Evolutionary conservation across 768 basidiomycete species (phyloP), one percentile per base, ranked within the genome.

Genomic region (Termitomyces sp.): DNA sequence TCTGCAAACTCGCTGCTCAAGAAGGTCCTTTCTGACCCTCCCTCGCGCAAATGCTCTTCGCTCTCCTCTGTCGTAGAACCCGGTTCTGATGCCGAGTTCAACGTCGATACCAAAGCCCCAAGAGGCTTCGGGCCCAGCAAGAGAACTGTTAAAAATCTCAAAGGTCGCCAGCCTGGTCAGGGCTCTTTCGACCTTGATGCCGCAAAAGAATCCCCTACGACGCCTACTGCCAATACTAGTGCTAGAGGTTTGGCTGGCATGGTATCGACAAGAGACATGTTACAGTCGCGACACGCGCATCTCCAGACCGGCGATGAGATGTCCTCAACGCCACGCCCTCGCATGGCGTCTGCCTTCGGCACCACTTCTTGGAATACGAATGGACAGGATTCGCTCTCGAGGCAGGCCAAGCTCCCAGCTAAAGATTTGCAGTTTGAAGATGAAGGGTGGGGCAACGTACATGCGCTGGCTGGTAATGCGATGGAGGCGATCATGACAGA

Each of bases 131-230:
- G 62, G n/a, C 18, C 62, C 18, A 35, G 59, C 9, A 73, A 73
- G 62, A 73, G 69, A 61, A 55, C 57, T 49, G 63, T 54, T 41
- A 73, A 74, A 53, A 54, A 32, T 10, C n/a, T 28, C 28, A 71
- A 72, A 52, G 70, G 69, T 38, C 70, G 69, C 6, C 71, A 66
- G 49, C 57, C 59, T 38, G 49, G 53, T 14, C 35, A 56, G 40
- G 22, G 57, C 61, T 36, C 62, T 56, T 58, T 58, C 55, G 69
- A 65, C 45, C 48, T 62, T 3, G 63, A 65, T 30, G 20, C 56
- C 16, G 38, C 33, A 28, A 53, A 44, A 32, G 57, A 58, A 8
- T 60, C 63, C 7, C 46, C 63, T 43, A 62, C 52, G 46, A 50
- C 62, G 30, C 56, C 60, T 28, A 56, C 48, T 53, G 36, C 55